These are phyloP conservation scores for Penicillium flavigenum DNA, from an alignment of 495 filamentous ascomycete species.

Conservation along the genomic window DNA sequence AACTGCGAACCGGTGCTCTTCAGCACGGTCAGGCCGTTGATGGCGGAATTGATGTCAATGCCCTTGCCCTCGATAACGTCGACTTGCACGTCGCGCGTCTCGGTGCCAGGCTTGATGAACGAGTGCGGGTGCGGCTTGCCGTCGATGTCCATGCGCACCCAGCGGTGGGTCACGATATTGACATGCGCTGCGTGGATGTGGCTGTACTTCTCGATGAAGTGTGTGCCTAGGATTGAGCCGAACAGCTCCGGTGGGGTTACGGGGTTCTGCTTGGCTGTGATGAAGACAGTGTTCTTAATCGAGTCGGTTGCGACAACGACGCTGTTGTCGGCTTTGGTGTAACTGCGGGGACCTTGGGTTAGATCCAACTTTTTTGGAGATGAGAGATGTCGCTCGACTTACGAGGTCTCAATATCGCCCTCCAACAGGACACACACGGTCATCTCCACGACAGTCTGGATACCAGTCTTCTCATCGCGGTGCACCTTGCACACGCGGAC, in stretches of 20 bases:
- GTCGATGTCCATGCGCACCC: conserved; percentile 85
- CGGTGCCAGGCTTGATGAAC: conserved; percentile 85
- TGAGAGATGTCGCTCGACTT: conserved; percentile 31
- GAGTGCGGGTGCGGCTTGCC: conserved; percentile 95
- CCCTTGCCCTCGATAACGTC: conserved; percentile 56
- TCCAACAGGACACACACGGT: conserved; percentile 87
- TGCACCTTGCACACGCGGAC: conserved; percentile 95
- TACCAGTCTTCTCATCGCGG: conserved; percentile 67
- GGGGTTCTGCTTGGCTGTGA: conserved; percentile 89
- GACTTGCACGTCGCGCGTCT: conserved; percentile 64
- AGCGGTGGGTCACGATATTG: conserved; percentile 79
- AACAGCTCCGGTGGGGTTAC: conserved; percentile 93
- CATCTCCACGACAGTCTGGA: conserved; percentile 90
- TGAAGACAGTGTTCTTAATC: conserved; percentile 97
- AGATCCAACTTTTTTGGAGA: conserved; percentile 6
- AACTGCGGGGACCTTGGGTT: conserved; percentile 48
- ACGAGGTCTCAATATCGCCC: conserved; percentile 88
- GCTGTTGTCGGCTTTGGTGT: conserved; percentile 92
- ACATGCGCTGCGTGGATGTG: conserved; percentile 85
- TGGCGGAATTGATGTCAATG: conserved; percentile 68
- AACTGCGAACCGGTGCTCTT: conserved; percentile 98
- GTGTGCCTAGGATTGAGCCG: conserved; percentile 74
- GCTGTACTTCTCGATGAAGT: conserved; percentile 83
- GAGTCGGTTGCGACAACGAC: conserved; percentile 95
- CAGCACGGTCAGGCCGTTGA: conserved; percentile 78